Conservation (phyloP, 345 rosid species). For the Pelargonium nanum region DNA sequence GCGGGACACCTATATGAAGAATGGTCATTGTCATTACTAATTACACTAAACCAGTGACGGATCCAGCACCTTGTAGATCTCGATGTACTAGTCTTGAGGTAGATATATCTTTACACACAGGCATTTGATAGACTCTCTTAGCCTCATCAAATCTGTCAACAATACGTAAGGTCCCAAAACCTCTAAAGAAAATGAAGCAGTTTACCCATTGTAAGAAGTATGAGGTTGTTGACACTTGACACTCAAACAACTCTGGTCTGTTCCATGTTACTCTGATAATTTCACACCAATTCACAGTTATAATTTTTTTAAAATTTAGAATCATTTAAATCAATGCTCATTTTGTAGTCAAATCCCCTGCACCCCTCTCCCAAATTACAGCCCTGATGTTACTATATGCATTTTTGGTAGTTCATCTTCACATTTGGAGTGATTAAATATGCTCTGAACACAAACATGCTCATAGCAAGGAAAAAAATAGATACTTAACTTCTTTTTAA, state of each 20-base stretch:
- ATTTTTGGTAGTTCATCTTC: too few relatives aligned
- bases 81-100: not conserved
- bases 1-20: constrained; percentile 54
- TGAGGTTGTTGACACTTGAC: too few relatives aligned
- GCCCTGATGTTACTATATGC: not conserved
- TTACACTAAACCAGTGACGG: not conserved
- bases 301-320: too few relatives aligned
- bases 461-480: not conserved
- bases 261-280: not conserved
- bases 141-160: too few relatives aligned
- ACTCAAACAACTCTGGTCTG: not conserved
- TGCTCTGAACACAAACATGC: not conserved
- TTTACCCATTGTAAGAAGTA: too few relatives aligned
- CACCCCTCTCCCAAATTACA: not conserved
- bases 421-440: not conserved
- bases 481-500: not conserved
- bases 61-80: not conserved
- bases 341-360: not conserved
- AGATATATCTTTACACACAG: not conserved
- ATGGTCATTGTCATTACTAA: not conserved
- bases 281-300: not conserved
- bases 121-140: too few relatives aligned
- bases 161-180: too few relatives aligned
- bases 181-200: too few relatives aligned
- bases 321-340: not conserved